Conservation (phyloP, 2,329 filamentous ascomycete genomes). For the Colletotrichum sp. region DNA sequence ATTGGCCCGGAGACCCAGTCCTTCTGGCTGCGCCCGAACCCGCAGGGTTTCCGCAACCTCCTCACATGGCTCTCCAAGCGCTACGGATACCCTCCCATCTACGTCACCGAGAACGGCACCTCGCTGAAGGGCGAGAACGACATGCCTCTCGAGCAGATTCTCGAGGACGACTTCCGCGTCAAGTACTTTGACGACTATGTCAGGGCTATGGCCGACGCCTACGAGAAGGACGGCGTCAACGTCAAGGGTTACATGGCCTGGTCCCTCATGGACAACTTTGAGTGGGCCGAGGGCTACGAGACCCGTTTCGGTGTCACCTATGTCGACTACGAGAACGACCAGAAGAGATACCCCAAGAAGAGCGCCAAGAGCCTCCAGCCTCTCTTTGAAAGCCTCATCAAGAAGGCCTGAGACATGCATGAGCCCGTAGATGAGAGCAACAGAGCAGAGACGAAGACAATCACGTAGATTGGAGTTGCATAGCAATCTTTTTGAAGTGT, state of each 20-base stretch:
- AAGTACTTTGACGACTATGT: conserved; percentile 83
- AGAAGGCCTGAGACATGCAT: conserved; percentile 53
- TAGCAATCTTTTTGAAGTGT: neutral
- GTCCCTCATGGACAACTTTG: conserved; percentile 90
- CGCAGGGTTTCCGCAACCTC: conserved; percentile 78
- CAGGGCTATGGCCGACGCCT: conserved; percentile 75
- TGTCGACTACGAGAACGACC: conserved; percentile 81
- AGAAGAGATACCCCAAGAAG: conserved; percentile 84
- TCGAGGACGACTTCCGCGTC: conserved; percentile 82
- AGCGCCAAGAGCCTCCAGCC: conserved; percentile 74
- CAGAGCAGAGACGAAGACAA: neutral
- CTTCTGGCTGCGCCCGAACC: conserved; percentile 79
- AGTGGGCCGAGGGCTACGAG: conserved; percentile 91
- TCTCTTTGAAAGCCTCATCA: conserved; percentile 74
- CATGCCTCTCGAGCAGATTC: conserved; percentile 69
- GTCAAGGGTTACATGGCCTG: conserved; percentile 84
- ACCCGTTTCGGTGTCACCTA: conserved; percentile 85
- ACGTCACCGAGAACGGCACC: conserved; percentile 89
- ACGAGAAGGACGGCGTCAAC: conserved; percentile 74
- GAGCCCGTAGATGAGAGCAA: neutral
- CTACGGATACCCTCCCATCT: conserved; percentile 79
- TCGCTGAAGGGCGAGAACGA: conserved; percentile 85
- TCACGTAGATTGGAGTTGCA: neutral
- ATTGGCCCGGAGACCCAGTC: conserved; percentile 86
- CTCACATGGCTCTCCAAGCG: conserved; percentile 79